Base-by-base conservation (phyloP, 2,329 filamentous ascomycete genomes). In the Botrytis hyacinthi region DNA sequence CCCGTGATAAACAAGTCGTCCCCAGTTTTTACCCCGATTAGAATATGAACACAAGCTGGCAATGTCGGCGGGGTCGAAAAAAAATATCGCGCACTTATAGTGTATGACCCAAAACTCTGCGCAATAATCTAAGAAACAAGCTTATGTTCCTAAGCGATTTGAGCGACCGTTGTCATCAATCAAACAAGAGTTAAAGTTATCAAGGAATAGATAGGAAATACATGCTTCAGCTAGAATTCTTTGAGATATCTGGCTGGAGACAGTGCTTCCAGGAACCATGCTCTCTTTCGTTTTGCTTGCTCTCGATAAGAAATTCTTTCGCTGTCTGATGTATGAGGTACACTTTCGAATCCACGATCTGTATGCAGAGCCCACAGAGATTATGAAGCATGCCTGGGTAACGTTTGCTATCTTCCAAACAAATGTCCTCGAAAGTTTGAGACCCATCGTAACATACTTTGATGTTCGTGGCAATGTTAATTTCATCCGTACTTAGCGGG, bases 321-420 rank as follows among this genome's bases (percentile, higher is more conserved):
- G 71, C 71, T 35, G 73, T 74, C 60, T 74, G 73, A 48, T 74
- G 66, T 48, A 73, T 57, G n/a, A 73, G 71, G 20, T 74, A 74
- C 16, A 73, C 63, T 44, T 67, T 74, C 35, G 54, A 66, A 8
- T 74, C 10, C 29, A 46, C 60, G 22, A 73, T 9, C 5, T 32
- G 61, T 59, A 74, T 61, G 26, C 73, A 72, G 2, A 74, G 65
- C 0, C 73, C 66, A 32, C 73, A 74, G n/a, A 48, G 29, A 40
- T 57, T 40, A 10, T 71, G 59, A n/a, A 74, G 51, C n/a, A 42
- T 72, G 0, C 14, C 12, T 48, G 48, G 42, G 10, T 57, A 68
- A 3, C 8, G 10, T 7, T 46, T 3, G 6, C 20, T n/a, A 1
- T 57, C 5, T 51, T 67, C 73, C 14, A 71, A 32, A 0, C 0